Evolutionary conservation across 257 asterid genomes (phyloP).

Genomic region (Nicotiana noctiflora): DNA sequence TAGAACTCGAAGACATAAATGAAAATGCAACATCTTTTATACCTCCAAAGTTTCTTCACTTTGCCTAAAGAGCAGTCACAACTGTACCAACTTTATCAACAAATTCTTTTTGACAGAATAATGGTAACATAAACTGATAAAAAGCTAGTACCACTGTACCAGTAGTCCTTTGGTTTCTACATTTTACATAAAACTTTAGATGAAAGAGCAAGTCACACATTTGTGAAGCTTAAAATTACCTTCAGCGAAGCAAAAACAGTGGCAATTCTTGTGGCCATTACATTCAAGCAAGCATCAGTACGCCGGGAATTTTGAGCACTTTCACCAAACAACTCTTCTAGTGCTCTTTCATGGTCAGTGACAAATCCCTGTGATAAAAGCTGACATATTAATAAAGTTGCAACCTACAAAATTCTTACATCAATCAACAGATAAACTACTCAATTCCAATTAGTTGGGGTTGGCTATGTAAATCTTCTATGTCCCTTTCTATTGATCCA

Average conservation of each 20-base stretch:
- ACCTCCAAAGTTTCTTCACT: not conserved
- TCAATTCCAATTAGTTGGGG: not conserved
- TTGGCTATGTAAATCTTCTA: not conserved
- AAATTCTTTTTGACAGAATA: not conserved
- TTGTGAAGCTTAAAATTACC: slow-evolving; percentile 36
- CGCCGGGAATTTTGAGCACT: slow-evolving; percentile 48
- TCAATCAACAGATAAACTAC: not conserved
- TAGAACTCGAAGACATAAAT: not conserved
- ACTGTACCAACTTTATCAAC: slow-evolving; percentile 1
- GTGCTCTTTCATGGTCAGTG: slow-evolving; percentile 93
- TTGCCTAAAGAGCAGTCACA: not conserved
- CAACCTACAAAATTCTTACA: not conserved
- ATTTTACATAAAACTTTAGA: not conserved
- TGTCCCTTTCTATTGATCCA: not conserved
- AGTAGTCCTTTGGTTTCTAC: not conserved
- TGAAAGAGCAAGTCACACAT: slow-evolving; percentile 4
- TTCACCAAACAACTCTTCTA: slow-evolving; percentile 78
- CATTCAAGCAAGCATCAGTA: slow-evolving; percentile 57
- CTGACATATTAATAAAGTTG: not conserved
- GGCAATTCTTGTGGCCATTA: slow-evolving; percentile 75
- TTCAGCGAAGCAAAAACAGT: slow-evolving; percentile 95
- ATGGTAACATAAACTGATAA: not conserved
- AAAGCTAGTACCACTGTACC: not conserved
- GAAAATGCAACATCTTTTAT: not conserved
- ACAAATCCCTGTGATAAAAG: slow-evolving; percentile 55